Evolutionary conservation across 306 rosid genomes (phyloP), one percentile per base, ranked within the genome.

Genomic region (Vigna unguiculata): DNA sequence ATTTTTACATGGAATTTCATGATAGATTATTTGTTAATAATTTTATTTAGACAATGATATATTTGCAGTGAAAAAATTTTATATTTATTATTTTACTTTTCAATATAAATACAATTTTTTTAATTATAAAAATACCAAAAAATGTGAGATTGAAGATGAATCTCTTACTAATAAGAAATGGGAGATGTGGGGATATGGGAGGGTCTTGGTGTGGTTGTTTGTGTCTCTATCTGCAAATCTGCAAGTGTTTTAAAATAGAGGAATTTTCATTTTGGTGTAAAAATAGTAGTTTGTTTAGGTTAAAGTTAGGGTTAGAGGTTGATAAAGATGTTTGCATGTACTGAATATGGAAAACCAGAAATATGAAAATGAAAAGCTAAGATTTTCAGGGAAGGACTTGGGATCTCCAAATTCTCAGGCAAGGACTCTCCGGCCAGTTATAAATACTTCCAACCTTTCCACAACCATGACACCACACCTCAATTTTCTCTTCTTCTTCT

Each of bases 401-500:
- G 49, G 85, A 80, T 80, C 69, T 84, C 5, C 47, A 38, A 88
- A 92, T 80, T 92, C 93, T 89, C 93, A 86, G 95, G 93, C 84
- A 91, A 93, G 98, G 95, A 81, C 96, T 86, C 76, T 89, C 91
- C 91, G 91, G 96, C 88, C 80, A 69, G 45, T 40, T 93, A 93
- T 93, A 93, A 89, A 93, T 89, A 84, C 45, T 40, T 9, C 66
- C 83, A 34, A 36, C 21, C 43, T 3, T 28, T 75, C 62, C 25
- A 22, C 19, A 36, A 60, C 67, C 70, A 71, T 80, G 87, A 66
- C 55, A 57, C 13, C 51, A 24, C 48, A 38, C 20, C 48, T 57
- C 62, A 21, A 13, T 0, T 0, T 28, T 15, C 11, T 38, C 11
- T 10, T 0, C 11, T 68, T 9, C 2, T 14, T 38, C 11, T 10